phyloP scores from a whole-genome alignment of 192 early-diverging fungal species.

The Podila horticola region DNA sequence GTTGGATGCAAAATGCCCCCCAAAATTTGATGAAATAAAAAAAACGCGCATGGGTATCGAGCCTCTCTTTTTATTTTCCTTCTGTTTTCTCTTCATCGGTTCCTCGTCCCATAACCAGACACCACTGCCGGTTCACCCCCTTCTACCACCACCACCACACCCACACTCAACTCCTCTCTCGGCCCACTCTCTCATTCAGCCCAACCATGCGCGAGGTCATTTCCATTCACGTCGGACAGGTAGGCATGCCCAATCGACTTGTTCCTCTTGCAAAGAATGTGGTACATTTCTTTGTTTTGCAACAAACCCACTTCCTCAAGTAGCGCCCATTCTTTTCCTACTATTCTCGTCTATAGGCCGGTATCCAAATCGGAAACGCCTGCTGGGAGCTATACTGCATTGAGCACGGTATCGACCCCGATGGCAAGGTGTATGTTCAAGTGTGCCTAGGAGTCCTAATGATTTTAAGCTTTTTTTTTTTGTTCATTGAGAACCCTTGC shows the following conservation, averaged over 20 bases:
- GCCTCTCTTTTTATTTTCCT: constrained; percentile 12
- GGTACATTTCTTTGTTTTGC: background rate
- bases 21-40: background rate
- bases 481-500: no score
- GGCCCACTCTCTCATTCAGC: constrained; percentile 6
- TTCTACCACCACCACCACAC: constrained; percentile 1
- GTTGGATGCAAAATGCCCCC: background rate
- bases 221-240: constrained; percentile 82
- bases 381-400: constrained; percentile 99
- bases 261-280: background rate
- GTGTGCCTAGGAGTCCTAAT: no score
- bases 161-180: constrained; percentile 6
- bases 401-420: constrained; percentile 98
- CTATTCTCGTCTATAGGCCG: constrained; percentile 65
- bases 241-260: background rate
- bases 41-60: background rate
- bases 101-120: constrained; percentile 32
- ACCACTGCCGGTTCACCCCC: constrained; percentile 6
- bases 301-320: background rate
- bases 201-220: constrained; percentile 79
- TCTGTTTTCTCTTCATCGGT: constrained; percentile 33
- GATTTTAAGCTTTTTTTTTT: no score
- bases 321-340: no score
- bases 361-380: constrained; percentile 99
- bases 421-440: constrained; percentile 75